Evolutionary conservation across 2,329 filamentous ascomycete genomes (phyloP), one percentile per base, ranked within the genome.

Genomic region (Xylariomycetidae sp.): DNA sequence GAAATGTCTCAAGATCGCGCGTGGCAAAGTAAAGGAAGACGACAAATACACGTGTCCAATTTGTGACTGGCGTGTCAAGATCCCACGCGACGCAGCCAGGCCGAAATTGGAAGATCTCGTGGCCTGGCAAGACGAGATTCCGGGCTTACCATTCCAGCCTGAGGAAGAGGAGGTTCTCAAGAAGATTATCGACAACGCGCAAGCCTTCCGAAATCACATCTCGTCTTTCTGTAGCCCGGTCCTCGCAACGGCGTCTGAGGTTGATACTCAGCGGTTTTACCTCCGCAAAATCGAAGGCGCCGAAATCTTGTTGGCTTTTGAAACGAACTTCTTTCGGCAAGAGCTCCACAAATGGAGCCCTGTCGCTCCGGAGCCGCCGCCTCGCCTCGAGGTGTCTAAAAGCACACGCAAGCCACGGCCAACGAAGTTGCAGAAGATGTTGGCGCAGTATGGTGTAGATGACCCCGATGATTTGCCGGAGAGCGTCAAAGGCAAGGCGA

Each of bases 21-120:
- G 92, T 31, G 92, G 92, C 32, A 98, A 96, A 56, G 86, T 98
- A 50, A 96, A 96, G 63, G 92, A 96, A 54, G 90, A 95, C 43
- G 92, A 96, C 55, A 95, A 94, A 58, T 98, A 95, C 56, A 96
- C 90, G 1, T 98, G 92, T 52, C 92, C 92, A 0, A 94, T 98
- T 42, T 98, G 92, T 57, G 92, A 98, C 58, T 95, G 89, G 79
- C 82, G 92, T 13, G 85, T 95, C 54, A 93, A 90, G 64, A 96
- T 98, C 33, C 92, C 92, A 17, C 85, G 92, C 28, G 92, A 98
- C 67, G 92, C 92, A 16, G 88, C 92, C 15, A 82, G 92, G 18
- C 92, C 92, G 0, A 96, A 95, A 60, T 70, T 98, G 1, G 92
- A 98, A 57, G 89, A 96, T 48, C 68, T 98, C 12, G 71, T 85